Base-by-base conservation (phyloP, 1,284 basidiomycete species). In the Porodaedalea pini region DNA sequence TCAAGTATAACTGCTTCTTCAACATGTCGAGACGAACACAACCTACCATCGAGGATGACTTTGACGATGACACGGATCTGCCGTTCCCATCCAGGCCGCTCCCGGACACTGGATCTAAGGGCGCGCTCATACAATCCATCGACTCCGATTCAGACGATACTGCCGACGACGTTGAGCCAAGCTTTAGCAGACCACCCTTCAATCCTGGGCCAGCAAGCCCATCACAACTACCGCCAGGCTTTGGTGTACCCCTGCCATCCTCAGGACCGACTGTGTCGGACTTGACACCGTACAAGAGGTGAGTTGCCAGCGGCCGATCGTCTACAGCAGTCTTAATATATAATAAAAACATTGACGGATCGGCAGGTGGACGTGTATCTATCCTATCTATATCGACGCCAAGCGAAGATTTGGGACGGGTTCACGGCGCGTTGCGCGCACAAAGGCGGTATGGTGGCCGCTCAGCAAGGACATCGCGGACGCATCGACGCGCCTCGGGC, bases 351-450 rank as follows among this genome's bases (percentile, higher is more conserved):
- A 36, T 48, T 48, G 19, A n/a, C n/a, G n/a, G n/a, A 41, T n/a
- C 13, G 21, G 10, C 67, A 94, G 92, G 66, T 98, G 94, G 94
- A 89, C 92, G 59, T 89, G 90, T 65, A 82, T 98, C 67, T 99
- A 99, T 70, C 96, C 96, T 2, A 90, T 97, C 67, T 98, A 98
- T 74, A 86, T 98, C 63, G 96, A 99, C 71, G 93, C 94, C 45
- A 98, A 98, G 71, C 87, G 88, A 10, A 86, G 92, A 2, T 90
- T 90, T 69, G 82, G 85, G 6, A 86, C 82, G 7, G 92, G 93
- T 15, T 84, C 90, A 63, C 84, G 96, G 39, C 82, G 94, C 53
- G 84, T 98, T 31, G 75, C 86, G 19, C 83, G 94, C 53, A 78
- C 82, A 57, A 86, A 91, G 69, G 81, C 88, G 60, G 71, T 96